A percentile compares a stretch with the other conserved stretches of the same genome.
Evolutionary conservation across 164 flowering plant genomes (phyloP).

Genomic region (Kingdonia uniflora): DNA sequence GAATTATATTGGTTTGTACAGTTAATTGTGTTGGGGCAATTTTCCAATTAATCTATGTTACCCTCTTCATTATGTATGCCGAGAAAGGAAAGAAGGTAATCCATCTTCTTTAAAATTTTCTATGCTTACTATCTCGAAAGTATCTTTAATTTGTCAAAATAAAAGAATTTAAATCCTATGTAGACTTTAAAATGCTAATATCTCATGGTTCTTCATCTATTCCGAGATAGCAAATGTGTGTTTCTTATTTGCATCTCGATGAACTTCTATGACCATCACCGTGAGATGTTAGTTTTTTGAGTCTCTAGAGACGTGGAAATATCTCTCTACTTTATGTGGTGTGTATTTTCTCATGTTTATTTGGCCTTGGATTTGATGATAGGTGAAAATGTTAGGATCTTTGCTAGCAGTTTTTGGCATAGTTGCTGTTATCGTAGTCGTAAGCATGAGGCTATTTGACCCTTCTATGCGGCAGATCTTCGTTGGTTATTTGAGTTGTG

Average conservation of each 20-base stretch:
- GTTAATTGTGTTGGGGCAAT: conserved; percentile 67
- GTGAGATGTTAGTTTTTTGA: background rate
- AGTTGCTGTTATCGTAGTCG: conserved; percentile 30
- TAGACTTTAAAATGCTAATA: too few relatives aligned
- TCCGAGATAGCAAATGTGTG: too few relatives aligned
- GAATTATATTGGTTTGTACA: conserved; percentile 46
- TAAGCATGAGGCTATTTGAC: conserved; percentile 31
- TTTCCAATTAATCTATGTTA: conserved; percentile 50
- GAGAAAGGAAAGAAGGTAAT: conserved; percentile 42
- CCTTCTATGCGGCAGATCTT: conserved; percentile 34
- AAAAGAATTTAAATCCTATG: too few relatives aligned
- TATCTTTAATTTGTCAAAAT: background rate
- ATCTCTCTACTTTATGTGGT: background rate
- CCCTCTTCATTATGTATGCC: conserved; percentile 41
- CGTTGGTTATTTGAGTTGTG: conserved; percentile 58
- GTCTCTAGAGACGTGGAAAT: background rate
- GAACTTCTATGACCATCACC: too few relatives aligned
- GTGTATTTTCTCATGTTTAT: background rate
- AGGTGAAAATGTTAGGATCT: conserved; percentile 50
- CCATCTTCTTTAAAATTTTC: background rate
- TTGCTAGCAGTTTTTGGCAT: conserved; percentile 34
- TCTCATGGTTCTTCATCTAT: too few relatives aligned
- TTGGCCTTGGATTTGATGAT: conserved; percentile 12
- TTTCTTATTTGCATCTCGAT: too few relatives aligned
- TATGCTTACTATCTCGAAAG: background rate